Percentiles rank a stretch among this genome's conserved stretches.
Conservation (phyloP, 2,329 filamentous ascomycete species). For the Beauveria caledonica region DNA sequence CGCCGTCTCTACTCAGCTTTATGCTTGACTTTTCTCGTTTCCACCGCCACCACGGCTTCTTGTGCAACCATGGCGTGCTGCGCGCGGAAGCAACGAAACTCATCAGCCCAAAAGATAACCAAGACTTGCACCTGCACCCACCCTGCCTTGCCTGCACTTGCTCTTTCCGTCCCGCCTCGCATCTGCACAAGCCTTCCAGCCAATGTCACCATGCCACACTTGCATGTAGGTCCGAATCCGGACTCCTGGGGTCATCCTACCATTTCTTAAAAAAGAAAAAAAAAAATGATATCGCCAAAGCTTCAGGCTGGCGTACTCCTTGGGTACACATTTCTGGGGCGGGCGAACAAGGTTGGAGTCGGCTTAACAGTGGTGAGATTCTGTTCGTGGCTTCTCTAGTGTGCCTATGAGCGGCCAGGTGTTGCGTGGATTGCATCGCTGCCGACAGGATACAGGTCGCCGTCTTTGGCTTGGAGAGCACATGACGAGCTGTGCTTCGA, state of each 20-base stretch:
- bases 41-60: too few species aligned
- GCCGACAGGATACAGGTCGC: neutral
- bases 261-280: neutral
- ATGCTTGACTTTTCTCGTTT: too few species aligned
- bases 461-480: neutral
- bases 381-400: constrained; percentile 4
- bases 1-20: too few species aligned
- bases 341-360: constrained; percentile 2
- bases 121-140: neutral
- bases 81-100: neutral
- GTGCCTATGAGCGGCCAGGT: neutral
- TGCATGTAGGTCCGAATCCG: neutral
- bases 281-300: too few species aligned
- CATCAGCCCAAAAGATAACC: neutral
- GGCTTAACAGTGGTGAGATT: constrained; percentile 3
- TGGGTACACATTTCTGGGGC: neutral
- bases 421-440: neutral
- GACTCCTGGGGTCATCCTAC: neutral
- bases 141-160: neutral
- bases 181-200: neutral
- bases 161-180: neutral
- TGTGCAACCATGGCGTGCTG: too few species aligned
- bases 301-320: neutral
- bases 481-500: neutral
- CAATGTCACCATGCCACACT: neutral